Percentiles rank a stretch among this genome's conserved stretches.
Evolutionary conservation across 1,284 basidiomycete genomes (phyloP).

Genomic region (Ceratobasidium sp.): DNA sequence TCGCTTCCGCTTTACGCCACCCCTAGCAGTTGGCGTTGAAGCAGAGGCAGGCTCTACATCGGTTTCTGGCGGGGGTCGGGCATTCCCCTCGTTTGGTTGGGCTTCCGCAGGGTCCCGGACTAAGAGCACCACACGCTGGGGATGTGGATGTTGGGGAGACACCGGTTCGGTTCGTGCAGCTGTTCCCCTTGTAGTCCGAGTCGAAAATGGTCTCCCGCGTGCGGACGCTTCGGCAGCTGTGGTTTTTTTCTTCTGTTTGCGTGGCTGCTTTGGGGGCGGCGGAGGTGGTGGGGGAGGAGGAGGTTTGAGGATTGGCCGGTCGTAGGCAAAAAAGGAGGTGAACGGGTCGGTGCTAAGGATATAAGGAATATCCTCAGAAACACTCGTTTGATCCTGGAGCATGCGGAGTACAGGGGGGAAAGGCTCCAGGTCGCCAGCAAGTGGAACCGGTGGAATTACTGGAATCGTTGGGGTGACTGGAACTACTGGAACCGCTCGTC

Average conservation of each 20-base stretch:
- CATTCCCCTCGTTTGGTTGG: neutral
- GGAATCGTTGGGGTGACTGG: neutral
- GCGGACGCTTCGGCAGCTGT: constrained; percentile 50
- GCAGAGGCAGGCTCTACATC: constrained; percentile 59
- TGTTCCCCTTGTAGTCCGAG: constrained; percentile 33
- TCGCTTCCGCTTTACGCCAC: constrained; percentile 55
- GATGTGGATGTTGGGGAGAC: constrained; percentile 56
- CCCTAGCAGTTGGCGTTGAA: neutral
- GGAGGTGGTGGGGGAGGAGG: constrained; percentile 60
- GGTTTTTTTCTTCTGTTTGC: constrained; percentile 24
- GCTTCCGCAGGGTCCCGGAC: constrained; percentile 54
- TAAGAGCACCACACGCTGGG: constrained; percentile 69
- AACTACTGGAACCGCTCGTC: neutral
- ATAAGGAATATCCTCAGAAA: constrained; percentile 62
- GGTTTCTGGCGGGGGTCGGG: constrained; percentile 53
- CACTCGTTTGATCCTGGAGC: constrained; percentile 52
- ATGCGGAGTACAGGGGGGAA: constrained; percentile 64
- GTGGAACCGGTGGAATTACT: neutral
- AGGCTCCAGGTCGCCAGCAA: constrained; percentile 79
- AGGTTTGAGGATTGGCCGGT: constrained; percentile 70
- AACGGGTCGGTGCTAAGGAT: constrained; percentile 69
- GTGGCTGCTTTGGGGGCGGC: constrained; percentile 21
- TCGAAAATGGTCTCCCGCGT: neutral
- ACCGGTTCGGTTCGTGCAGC: constrained; percentile 49
- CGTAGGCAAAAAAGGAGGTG: constrained; percentile 73